A percentile compares a stretch with the other conserved stretches of the same genome.
Evolutionary conservation across 768 basidiomycete genomes (phyloP).

Genomic region (Russula virescens): DNA sequence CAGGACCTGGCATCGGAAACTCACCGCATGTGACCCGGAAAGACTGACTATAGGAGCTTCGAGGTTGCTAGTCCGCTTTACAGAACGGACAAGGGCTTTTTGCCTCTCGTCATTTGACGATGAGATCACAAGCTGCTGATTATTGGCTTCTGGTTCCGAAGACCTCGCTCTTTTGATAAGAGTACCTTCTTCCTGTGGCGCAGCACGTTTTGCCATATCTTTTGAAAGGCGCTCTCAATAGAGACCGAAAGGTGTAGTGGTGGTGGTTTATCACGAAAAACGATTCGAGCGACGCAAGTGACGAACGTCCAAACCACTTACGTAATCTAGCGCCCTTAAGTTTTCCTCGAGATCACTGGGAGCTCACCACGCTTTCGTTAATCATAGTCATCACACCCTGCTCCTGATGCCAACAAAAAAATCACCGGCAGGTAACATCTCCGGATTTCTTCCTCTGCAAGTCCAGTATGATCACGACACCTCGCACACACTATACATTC

Average conservation of each 20-base stretch:
- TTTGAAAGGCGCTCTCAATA: background rate
- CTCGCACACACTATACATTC: conserved; percentile 73
- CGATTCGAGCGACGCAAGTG: background rate
- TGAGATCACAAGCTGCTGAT: conserved; percentile 74
- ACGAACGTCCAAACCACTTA: background rate
- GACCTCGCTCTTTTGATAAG: conserved; percentile 60
- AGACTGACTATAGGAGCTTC: conserved; percentile 93
- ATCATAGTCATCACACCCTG: too few relatives aligned
- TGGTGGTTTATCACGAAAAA: background rate
- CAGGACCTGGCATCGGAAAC: conserved; percentile 28
- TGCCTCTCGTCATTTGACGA: conserved; percentile 64
- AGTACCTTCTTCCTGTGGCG: conserved; percentile 48
- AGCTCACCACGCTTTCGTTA: too few relatives aligned
- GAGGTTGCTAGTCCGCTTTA: conserved; percentile 89
- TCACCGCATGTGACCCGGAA: conserved; percentile 78
- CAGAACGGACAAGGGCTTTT: conserved; percentile 75
- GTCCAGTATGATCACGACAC: conserved; percentile 36
- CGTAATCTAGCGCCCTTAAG: background rate
- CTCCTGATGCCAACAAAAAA: conserved; percentile 1
- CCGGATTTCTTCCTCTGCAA: conserved; percentile 47
- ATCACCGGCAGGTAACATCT: conserved; percentile 23
- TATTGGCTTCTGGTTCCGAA: conserved; percentile 37
- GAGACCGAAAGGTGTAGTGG: background rate
- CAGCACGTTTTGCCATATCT: conserved; percentile 65
- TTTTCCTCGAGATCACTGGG: too few relatives aligned